Base-by-base conservation (phyloP, 1,139 yeast species). In the Candida tetrigidarum region DNA sequence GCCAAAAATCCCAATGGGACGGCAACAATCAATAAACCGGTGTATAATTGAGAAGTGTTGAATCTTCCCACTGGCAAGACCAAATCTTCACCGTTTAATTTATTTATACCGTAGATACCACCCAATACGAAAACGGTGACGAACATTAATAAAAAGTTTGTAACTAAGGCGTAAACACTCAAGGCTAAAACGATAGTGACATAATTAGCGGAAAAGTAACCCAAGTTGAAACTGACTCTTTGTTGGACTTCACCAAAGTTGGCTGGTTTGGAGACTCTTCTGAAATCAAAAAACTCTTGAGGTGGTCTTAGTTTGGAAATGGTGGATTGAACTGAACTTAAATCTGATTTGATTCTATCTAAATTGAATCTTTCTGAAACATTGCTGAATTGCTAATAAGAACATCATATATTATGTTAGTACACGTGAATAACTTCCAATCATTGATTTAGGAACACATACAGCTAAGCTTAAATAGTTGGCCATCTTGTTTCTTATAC, bases 1-100 rank as follows among this genome's bases (percentile, higher is more conserved):
- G 99, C 98, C 58, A 91, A 73, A 63, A 95, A 83, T 11, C 96
- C 96, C 56, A 93, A 78, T 16, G 99, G 99, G 42, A 93, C 74
- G 42, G 96, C 81, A 52, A 87, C 73, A 54, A 86, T 74, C 55
- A 91, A 72, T 58, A 93, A 78, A 23, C 86, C 96, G 29, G 97
- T 91, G 72, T 93, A 93, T 55, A 93, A 78, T 66, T 92, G 96
- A 30, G 93, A 84, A 34, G 93, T 80, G 51, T 91, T 83, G 62
- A 86, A 71, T 54, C 83, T 75, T 39, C 81, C 82, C 53, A 89
- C 75, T 37, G 91, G 90, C 46, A 84, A 69, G 11, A 75, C 81
- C 62, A 93, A 80, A 63, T 91, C 97, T 50, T 83, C 82, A 46
- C 98, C 98, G 40, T 80, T 79, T 55, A 93, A 79, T 62, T 74